Evolutionary conservation across 306 rosid genomes (phyloP).

Genomic region (Argentina anserina): DNA sequence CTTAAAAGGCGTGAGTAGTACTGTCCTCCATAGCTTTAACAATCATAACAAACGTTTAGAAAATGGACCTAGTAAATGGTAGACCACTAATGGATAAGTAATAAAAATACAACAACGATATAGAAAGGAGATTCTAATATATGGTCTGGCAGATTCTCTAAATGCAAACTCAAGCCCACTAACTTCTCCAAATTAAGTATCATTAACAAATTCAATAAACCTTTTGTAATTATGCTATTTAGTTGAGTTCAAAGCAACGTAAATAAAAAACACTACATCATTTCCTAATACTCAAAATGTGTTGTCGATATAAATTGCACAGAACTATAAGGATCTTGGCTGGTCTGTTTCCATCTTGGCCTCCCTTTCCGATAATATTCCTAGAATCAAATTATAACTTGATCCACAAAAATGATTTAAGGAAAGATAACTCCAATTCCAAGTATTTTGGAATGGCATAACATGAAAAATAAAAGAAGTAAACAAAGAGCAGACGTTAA

Average conservation of each 20-base stretch:
- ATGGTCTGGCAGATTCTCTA: background rate
- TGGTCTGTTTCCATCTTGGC: background rate
- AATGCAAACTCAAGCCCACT: background rate
- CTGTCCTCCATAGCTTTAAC: constrained; percentile 62
- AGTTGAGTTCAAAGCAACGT: too few species aligned
- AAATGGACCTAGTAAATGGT: constrained; percentile 14
- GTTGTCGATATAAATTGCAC: too few species aligned
- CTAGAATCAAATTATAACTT: background rate
- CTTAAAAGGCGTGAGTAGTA: constrained; percentile 58
- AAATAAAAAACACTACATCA: background rate
- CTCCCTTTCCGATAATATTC: background rate
- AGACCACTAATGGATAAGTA: background rate
- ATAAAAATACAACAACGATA: background rate
- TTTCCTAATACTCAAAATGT: background rate
- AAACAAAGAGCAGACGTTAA: background rate
- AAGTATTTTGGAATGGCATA: background rate
- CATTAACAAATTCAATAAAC: background rate
- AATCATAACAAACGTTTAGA: constrained; percentile 29
- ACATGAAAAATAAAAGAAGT: background rate
- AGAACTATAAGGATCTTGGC: too few species aligned
- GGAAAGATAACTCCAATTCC: constrained; percentile 3
- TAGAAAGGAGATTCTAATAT: background rate
- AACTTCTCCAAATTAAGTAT: background rate
- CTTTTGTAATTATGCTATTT: background rate
- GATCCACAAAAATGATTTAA: background rate